Evolutionary conservation across 139 green algal species (phyloP).

Genomic region (Picochlorum sp.): DNA sequence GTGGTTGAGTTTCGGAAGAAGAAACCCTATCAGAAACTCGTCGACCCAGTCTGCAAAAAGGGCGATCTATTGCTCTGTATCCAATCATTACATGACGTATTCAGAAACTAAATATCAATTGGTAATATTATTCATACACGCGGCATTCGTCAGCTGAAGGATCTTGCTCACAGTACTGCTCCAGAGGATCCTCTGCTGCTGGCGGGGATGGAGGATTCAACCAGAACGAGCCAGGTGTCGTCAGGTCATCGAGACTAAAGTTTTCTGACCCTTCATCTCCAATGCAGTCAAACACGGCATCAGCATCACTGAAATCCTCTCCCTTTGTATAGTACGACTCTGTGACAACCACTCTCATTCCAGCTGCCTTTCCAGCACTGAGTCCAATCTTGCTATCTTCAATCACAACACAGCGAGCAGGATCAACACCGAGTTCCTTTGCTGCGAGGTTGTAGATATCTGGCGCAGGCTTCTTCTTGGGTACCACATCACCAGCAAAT

Average conservation of each 20-base stretch:
- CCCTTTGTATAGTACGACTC: conserved; percentile 56
- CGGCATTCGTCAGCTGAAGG: background rate
- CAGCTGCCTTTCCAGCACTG: conserved; percentile 80
- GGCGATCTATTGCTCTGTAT: too few relatives aligned
- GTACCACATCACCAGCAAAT: conserved; percentile 78
- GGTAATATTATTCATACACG: background rate
- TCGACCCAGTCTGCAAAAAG: too few relatives aligned
- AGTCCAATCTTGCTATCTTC: conserved; percentile 93
- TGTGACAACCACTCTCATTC: conserved; percentile 83
- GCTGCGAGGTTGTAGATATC: conserved; percentile 92
- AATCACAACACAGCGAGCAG: conserved; percentile 78
- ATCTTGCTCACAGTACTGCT: background rate
- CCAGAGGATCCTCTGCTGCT: conserved; percentile 11
- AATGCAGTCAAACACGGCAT: conserved; percentile 77
- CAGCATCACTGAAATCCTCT: conserved; percentile 50
- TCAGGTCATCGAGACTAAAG: conserved; percentile 64
- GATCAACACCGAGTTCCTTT: conserved; percentile 61
- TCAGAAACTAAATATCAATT: too few relatives aligned
- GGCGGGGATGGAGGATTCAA: conserved; percentile 39
- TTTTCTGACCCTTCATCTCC: conserved; percentile 62
- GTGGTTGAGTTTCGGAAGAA: too few relatives aligned
- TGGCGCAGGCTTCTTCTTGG: conserved; percentile 95
- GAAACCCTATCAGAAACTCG: too few relatives aligned
- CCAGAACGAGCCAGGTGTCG: conserved; percentile 43
- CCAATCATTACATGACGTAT: too few relatives aligned